A percentile compares a stretch with the other conserved stretches of the same genome.
phyloP scores from a whole-genome alignment of 2,329 filamentous ascomycete genomes.

The Meredithiella fracta region DNA sequence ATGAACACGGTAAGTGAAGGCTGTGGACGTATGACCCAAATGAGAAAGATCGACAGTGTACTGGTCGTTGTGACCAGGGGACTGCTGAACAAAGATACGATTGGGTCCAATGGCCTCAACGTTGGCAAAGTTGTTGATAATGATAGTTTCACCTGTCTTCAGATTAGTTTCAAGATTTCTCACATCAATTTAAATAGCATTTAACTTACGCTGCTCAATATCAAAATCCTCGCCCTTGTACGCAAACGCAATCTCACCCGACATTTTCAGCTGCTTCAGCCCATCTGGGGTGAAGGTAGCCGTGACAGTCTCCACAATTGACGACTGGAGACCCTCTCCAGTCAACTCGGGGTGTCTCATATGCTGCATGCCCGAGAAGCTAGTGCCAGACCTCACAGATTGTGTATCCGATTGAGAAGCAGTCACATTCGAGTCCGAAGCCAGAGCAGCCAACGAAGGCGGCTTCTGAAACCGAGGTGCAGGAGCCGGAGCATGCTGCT shows the following conservation, averaged over 20 bases:
- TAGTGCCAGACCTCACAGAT: conserved; percentile 78
- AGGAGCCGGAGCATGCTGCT: not conserved
- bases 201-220: conserved; percentile 28
- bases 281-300: conserved; percentile 62
- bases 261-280: conserved; percentile 55
- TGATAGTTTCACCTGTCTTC: conserved; percentile 43
- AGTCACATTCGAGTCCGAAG: conserved; percentile 45
- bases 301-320: conserved; percentile 81
- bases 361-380: conserved; percentile 51
- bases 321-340: conserved; percentile 60
- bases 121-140: conserved; percentile 73
- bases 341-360: conserved; percentile 68
- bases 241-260: conserved; percentile 76
- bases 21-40: conserved; percentile 58
- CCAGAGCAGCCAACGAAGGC: conserved; percentile 24
- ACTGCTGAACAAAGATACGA: conserved; percentile 63
- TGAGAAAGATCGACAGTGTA: conserved; percentile 61
- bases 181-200: too few species aligned
- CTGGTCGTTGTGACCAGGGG: conserved; percentile 52
- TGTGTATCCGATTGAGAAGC: conserved; percentile 58
- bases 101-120: conserved; percentile 90
- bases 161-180: too few species aligned
- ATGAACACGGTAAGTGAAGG: conserved; percentile 85
- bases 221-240: conserved; percentile 46
- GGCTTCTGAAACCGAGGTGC: conserved; percentile 18